Percentiles rank a stretch among this genome's conserved stretches.
Evolutionary conservation across 192 early-diverging fungal species (phyloP).

Genomic region (Coemansia sp.): DNA sequence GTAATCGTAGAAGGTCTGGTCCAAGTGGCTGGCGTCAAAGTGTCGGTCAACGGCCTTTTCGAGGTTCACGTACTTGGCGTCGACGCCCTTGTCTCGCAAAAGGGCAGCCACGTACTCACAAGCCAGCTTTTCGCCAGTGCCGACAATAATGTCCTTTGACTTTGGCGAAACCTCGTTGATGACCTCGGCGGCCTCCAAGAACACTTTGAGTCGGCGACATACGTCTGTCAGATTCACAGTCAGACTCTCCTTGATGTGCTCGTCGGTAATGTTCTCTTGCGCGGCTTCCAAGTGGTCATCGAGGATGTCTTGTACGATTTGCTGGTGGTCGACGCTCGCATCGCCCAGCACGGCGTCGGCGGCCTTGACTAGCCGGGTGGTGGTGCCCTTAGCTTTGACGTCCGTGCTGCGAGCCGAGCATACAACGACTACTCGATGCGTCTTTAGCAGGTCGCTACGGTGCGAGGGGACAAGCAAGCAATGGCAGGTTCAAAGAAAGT

Average conservation of each 20-base stretch:
- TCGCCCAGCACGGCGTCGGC: constrained; percentile 50
- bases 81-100: constrained; percentile 76
- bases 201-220: constrained; percentile 77
- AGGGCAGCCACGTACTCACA: constrained; percentile 88
- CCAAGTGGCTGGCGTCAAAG: constrained; percentile 79
- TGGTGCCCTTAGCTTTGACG: constrained; percentile 89
- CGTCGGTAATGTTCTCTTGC: constrained; percentile 57
- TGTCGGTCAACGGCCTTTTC: constrained; percentile 81
- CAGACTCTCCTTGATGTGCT: constrained; percentile 58
- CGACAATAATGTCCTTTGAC: constrained; percentile 94
- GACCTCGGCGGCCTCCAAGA: constrained; percentile 93
- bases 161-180: constrained; percentile 97
- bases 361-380: constrained; percentile 66
- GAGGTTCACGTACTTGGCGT: constrained; percentile 84
- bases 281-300: constrained; percentile 79
- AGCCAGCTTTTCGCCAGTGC: constrained; percentile 92
- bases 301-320: constrained; percentile 84
- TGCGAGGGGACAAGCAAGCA: neutral
- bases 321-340: constrained; percentile 57
- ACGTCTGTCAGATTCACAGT: constrained; percentile 72
- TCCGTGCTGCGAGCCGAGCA: constrained; percentile 94
- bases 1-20: constrained; percentile 98
- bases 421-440: constrained; percentile 85
- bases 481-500: too few relatives aligned
- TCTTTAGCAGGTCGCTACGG: constrained; percentile 69